These are phyloP conservation scores for Xylaria nigripes DNA, from an alignment of 495 filamentous ascomycete genomes.

Conservation along the genomic window DNA sequence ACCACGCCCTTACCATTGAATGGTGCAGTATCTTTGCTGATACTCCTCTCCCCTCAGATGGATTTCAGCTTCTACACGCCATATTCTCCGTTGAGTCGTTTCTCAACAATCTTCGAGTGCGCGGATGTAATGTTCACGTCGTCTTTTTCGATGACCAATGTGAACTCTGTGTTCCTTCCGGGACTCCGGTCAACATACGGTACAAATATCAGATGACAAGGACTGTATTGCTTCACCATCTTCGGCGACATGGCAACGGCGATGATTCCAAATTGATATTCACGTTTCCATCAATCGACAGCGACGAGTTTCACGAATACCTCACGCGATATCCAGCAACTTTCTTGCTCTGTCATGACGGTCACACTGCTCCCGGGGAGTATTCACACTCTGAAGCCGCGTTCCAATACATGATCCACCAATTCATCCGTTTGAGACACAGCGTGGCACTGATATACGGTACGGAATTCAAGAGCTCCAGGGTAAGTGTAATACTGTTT, in stretches of 20 bases:
- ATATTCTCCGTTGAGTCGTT: conserved; percentile 59
- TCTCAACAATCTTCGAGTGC: conserved; percentile 46
- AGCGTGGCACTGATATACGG: conserved; percentile 23
- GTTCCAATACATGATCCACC: conserved; percentile 10
- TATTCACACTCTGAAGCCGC: conserved; percentile 1
- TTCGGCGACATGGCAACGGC: conserved; percentile 23
- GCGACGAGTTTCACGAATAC: conserved; percentile 45
- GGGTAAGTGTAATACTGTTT: conserved; percentile 8
- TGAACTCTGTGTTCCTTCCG: conserved; percentile 38
- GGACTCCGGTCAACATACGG: conserved; percentile 7
- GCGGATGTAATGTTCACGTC: conserved; percentile 61
- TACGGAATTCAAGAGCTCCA: conserved; percentile 26
- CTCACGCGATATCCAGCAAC: conserved; percentile 44
- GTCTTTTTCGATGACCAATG: conserved; percentile 54
- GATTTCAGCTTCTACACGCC: conserved; percentile 66
- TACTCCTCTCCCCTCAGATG: conserved; percentile 26
- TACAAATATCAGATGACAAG: conserved; percentile 55
- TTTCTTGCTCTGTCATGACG: conserved; percentile 61
- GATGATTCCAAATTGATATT: conserved; percentile 24
- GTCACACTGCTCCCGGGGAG: neutral
- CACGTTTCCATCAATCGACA: conserved; percentile 39
- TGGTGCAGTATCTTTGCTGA: neutral
- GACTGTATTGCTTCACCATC: conserved; percentile 54
- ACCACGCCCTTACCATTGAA: neutral
- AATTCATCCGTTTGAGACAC: conserved; percentile 12